A percentile compares a stretch with the other conserved stretches of the same genome.
phyloP scores from a whole-genome alignment of 108 stramenopile species.

The Conticribra guillardii region DNA sequence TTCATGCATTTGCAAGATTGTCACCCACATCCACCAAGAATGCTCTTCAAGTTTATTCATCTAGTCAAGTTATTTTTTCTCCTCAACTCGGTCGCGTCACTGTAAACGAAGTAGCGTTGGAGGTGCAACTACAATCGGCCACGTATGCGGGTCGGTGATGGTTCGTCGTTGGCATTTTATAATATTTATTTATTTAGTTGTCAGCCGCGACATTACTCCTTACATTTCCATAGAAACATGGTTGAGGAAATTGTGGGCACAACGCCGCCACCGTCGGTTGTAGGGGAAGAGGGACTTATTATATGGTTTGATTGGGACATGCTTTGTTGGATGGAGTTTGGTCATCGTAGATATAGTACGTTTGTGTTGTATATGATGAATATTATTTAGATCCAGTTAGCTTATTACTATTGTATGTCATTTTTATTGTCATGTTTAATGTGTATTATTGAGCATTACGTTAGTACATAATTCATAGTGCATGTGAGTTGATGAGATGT shows the following conservation, averaged over 20 bases:
- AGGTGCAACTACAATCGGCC: conserved; percentile 80
- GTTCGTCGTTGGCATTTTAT: conserved; percentile 67
- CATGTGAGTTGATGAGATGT: no score
- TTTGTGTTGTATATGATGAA: no score
- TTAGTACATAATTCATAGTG: no score
- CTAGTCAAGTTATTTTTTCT: not conserved
- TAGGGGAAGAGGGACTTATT: no score
- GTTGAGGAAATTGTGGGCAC: conserved; percentile 28
- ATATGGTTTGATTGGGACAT: no score
- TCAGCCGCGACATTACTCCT: conserved; percentile 44
- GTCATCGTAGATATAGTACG: no score
- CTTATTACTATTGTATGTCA: no score
- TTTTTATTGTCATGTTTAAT: no score
- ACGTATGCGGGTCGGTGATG: conserved; percentile 80
- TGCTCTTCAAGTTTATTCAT: not conserved
- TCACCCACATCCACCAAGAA: not conserved
- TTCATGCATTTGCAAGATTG: not conserved
- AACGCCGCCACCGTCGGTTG: conserved; percentile 55
- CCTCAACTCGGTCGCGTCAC: conserved; percentile 2
- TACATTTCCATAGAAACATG: conserved; percentile 38
- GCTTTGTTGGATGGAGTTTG: no score
- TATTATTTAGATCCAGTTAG: no score
- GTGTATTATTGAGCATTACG: no score
- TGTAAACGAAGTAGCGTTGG: conserved; percentile 81
- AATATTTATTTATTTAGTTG: conserved; percentile 9